Evolutionary conservation across 352 stramenopile species (phyloP).

Genomic region (Aphanomyces euteiches): DNA sequence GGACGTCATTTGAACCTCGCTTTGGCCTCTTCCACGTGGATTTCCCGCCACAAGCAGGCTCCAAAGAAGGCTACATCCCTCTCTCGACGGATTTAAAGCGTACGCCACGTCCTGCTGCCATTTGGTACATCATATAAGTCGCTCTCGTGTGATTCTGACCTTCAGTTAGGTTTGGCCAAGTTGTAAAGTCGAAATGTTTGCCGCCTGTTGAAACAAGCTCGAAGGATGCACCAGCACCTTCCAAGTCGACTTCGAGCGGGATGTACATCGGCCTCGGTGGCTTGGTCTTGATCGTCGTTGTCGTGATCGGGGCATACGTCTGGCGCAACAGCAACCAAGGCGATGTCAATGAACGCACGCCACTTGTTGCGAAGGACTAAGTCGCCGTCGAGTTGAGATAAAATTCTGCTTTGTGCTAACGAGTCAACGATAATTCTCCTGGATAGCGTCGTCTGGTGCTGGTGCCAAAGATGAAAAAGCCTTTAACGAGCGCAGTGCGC

Average conservation of each 20-base stretch:
- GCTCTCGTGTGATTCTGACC: not conserved
- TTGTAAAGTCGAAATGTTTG: not conserved
- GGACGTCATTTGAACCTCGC: conserved; percentile 65
- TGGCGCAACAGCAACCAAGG: not conserved
- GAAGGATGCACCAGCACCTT: not conserved
- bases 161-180: not conserved
- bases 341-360: too few species aligned
- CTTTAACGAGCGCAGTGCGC: too few species aligned
- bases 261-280: conserved; percentile 16
- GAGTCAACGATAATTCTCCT: too few species aligned
- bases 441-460: too few species aligned
- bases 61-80: conserved; percentile 37
- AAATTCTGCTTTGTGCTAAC: too few species aligned
- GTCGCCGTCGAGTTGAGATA: too few species aligned
- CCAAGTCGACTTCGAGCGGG: not conserved
- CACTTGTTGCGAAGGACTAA: too few species aligned
- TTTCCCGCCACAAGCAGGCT: conserved; percentile 39
- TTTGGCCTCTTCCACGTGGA: conserved; percentile 71
- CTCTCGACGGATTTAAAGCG: conserved; percentile 37
- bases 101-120: conserved; percentile 47
- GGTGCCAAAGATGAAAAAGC: too few species aligned
- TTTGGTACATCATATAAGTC: conserved; percentile 44
- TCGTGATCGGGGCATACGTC: not conserved
- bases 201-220: not conserved
- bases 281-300: conserved; percentile 5